Evolutionary conservation across 352 stramenopile species (phyloP).

Genomic region (Aphanomyces euteiches): DNA sequence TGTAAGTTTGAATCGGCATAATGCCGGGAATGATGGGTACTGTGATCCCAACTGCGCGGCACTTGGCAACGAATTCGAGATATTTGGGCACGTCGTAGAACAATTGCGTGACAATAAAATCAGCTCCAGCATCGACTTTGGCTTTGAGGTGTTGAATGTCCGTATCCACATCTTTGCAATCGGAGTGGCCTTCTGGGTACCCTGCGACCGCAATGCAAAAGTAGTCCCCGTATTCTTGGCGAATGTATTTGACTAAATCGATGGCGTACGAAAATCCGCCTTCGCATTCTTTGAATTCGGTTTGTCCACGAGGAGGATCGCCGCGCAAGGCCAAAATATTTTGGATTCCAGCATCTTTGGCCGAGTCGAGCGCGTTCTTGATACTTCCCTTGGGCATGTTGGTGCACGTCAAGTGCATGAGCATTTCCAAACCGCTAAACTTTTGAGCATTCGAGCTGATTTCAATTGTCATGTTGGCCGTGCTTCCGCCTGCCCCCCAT

Average conservation of each 20-base stretch:
- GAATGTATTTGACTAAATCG: constrained; percentile 97
- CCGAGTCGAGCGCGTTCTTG: constrained; percentile 87
- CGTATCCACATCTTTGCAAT: constrained; percentile 79
- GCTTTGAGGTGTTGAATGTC: constrained; percentile 98
- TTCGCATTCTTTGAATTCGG: constrained; percentile 87
- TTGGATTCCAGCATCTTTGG: constrained; percentile 91
- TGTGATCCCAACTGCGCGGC: constrained; percentile 86
- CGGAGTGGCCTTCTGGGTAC: constrained; percentile 97
- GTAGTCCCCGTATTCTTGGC: constrained; percentile 89
- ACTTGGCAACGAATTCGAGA: constrained; percentile 91
- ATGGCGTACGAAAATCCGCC: constrained; percentile 92
- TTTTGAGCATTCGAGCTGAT: constrained; percentile 90
- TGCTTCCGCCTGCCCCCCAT: constrained; percentile 97
- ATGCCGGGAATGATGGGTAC: constrained; percentile 97
- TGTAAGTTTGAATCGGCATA: constrained; percentile 98
- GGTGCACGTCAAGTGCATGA: constrained; percentile 97
- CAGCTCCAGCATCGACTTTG: constrained; percentile 96
- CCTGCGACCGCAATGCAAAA: constrained; percentile 97
- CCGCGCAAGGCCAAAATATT: constrained; percentile 98
- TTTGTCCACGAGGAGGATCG: constrained; percentile 90
- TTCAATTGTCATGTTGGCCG: constrained; percentile 94
- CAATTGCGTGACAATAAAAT: constrained; percentile 99
- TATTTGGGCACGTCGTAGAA: constrained; percentile 98
- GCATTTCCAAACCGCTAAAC: constrained; percentile 87
- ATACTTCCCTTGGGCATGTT: constrained; percentile 96